Evolutionary conservation across 768 basidiomycete genomes (phyloP).

Genomic region (Sarcomyxa edulis): DNA sequence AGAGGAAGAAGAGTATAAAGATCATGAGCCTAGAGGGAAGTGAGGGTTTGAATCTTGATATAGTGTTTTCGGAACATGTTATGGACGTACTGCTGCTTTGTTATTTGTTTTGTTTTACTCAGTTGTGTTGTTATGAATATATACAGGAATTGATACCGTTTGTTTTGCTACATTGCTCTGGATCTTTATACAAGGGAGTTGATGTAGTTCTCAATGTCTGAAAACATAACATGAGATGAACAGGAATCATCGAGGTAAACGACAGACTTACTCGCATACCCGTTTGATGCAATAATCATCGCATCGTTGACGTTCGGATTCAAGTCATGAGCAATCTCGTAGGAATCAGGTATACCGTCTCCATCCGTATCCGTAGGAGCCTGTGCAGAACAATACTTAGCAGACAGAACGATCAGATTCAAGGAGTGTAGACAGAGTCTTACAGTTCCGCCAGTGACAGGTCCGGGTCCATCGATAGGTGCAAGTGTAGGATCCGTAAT

Average conservation of each 20-base stretch:
- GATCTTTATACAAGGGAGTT: slow-evolving; percentile 23
- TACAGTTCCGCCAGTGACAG: slow-evolving; percentile 25
- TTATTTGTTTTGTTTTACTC: not conserved
- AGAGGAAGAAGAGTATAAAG: too few relatives aligned
- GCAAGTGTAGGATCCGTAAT: slow-evolving; percentile 22
- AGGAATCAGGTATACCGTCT: slow-evolving; percentile 28
- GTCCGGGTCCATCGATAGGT: slow-evolving; percentile 26
- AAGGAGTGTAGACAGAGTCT: not conserved
- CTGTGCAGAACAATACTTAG: slow-evolving; percentile 8
- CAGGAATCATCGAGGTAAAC: not conserved
- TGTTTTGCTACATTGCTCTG: not conserved
- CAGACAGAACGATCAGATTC: not conserved
- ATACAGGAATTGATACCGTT: not conserved
- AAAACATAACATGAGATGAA: slow-evolving; percentile 2
- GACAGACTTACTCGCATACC: slow-evolving; percentile 26
- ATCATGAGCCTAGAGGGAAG: too few relatives aligned
- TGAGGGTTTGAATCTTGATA: too few relatives aligned
- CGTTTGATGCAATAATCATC: slow-evolving; percentile 24
- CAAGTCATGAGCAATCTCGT: slow-evolving; percentile 25
- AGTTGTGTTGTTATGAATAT: not conserved
- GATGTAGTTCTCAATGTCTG: slow-evolving; percentile 31
- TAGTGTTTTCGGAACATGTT: too few relatives aligned
- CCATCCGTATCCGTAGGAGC: slow-evolving; percentile 22
- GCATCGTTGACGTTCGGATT: slow-evolving; percentile 25
- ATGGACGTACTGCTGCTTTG: too few relatives aligned